Conservation (phyloP, 192 early-diverging fungal species). For the Coemansia sp. region DNA sequence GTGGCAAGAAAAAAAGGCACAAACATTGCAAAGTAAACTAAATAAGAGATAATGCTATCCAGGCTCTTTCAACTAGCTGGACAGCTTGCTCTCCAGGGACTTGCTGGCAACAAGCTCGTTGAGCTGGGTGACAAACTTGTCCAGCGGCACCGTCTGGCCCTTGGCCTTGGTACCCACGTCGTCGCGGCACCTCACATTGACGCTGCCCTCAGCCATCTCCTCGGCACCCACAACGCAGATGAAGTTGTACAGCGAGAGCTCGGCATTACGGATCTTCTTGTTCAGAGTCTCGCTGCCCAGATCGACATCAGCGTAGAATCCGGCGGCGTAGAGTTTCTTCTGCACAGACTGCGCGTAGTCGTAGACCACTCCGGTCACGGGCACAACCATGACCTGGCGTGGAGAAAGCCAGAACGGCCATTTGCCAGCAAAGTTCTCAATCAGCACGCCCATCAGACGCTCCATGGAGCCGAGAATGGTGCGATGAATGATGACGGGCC, state of each 20-base stretch:
- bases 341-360: conserved; percentile 79
- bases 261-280: conserved; percentile 97
- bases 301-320: conserved; percentile 86
- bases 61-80: conserved; percentile 5
- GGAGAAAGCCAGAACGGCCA: conserved; percentile 99
- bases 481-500: conserved; percentile 98
- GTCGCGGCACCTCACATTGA: conserved; percentile 90
- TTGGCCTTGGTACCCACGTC: conserved; percentile 79
- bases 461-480: conserved; percentile 97
- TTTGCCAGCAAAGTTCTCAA: conserved; percentile 94
- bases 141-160: conserved; percentile 75
- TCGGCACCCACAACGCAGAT: conserved; percentile 92
- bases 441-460: conserved; percentile 93
- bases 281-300: conserved; percentile 82
- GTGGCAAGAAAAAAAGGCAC: not conserved
- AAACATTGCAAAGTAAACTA: too few species aligned
- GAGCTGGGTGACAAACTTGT: conserved; percentile 70
- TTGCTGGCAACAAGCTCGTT: conserved; percentile 66
- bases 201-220: conserved; percentile 72
- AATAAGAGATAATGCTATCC: too few species aligned
- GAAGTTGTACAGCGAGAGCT: conserved; percentile 94
- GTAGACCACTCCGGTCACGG: conserved; percentile 75
- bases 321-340: conserved; percentile 67
- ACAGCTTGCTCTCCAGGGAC: conserved; percentile 61
- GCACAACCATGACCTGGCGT: conserved; percentile 88